A percentile compares a stretch with the other conserved stretches of the same genome.
These are phyloP conservation scores for Isatis tinctoria DNA, from an alignment of 345 rosid species.

Conservation along the genomic window DNA sequence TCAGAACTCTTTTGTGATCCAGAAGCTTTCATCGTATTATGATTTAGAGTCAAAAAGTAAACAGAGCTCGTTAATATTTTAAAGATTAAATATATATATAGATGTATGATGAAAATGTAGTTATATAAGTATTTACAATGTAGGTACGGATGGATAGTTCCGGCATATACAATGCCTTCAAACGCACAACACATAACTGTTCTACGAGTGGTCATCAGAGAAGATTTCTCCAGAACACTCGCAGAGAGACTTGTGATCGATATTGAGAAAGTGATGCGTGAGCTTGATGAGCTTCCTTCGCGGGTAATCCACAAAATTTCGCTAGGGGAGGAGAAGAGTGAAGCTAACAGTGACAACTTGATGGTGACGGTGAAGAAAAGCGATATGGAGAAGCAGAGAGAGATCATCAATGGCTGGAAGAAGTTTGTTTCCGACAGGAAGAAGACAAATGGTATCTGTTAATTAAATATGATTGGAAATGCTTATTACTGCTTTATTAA, in stretches of 20 bases:
- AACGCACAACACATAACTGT: slow-evolving; percentile 78
- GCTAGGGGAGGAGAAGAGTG: slow-evolving; percentile 27
- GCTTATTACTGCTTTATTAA: not conserved
- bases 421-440: slow-evolving; percentile 46
- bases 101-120: not conserved
- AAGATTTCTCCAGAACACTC: slow-evolving; percentile 71
- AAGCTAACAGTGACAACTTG: slow-evolving; percentile 21
- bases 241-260: slow-evolving; percentile 68
- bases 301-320: slow-evolving; percentile 39
- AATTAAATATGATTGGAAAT: not conserved
- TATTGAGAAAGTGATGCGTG: slow-evolving; percentile 68
- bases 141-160: slow-evolving; percentile 79
- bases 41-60: not conserved
- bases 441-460: slow-evolving; percentile 36
- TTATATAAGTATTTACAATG: not conserved
- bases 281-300: slow-evolving; percentile 64
- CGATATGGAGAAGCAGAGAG: slow-evolving; percentile 50
- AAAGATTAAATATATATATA: not conserved
- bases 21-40: not conserved
- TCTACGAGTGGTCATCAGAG: slow-evolving; percentile 74
- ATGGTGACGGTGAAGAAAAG: slow-evolving; percentile 44
- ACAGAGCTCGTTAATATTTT: not conserved
- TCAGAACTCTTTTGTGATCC: not conserved
- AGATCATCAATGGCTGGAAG: slow-evolving; percentile 51
- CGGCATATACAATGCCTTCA: slow-evolving; percentile 88